Evolutionary conservation across 1,139 yeast species (phyloP).

Genomic region (Chernovozyma sophiae-reginae): DNA sequence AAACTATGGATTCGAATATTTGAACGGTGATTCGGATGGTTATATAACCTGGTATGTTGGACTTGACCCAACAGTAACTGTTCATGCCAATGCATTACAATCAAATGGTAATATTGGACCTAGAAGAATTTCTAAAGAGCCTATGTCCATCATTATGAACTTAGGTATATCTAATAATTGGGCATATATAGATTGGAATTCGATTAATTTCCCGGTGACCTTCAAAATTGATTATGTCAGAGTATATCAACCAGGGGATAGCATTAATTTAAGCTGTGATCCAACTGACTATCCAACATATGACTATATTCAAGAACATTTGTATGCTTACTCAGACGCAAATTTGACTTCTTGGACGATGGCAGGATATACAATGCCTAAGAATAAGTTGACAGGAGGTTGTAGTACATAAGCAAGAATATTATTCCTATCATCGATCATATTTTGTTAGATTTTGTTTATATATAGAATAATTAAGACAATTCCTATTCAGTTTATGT

Average conservation of each 20-base stretch:
- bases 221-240: slow-evolving; percentile 25
- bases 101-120: slow-evolving; percentile 27
- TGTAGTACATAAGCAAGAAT: slow-evolving; percentile 2
- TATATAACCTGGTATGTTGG: slow-evolving; percentile 28
- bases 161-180: slow-evolving; percentile 27
- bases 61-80: slow-evolving; percentile 18
- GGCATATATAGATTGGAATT: slow-evolving; percentile 29
- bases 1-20: slow-evolving; percentile 22
- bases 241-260: slow-evolving; percentile 23
- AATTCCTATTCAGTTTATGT: too few species aligned
- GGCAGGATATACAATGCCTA: slow-evolving; percentile 24
- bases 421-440: too few species aligned
- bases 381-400: slow-evolving; percentile 13
- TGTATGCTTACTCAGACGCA: slow-evolving; percentile 18
- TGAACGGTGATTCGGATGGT: slow-evolving; percentile 20
- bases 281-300: slow-evolving; percentile 23
- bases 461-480: too few species aligned
- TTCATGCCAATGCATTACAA: slow-evolving; percentile 20
- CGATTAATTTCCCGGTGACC: slow-evolving; percentile 21
- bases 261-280: slow-evolving; percentile 21
- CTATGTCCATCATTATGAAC: slow-evolving; percentile 25
- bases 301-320: slow-evolving; percentile 20
- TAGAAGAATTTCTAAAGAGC: slow-evolving; percentile 24
- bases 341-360: slow-evolving; percentile 20
- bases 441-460: too few species aligned